Evolutionary conservation across 805 yeast species (phyloP).

Genomic region (Suhomyces pyralidae): DNA sequence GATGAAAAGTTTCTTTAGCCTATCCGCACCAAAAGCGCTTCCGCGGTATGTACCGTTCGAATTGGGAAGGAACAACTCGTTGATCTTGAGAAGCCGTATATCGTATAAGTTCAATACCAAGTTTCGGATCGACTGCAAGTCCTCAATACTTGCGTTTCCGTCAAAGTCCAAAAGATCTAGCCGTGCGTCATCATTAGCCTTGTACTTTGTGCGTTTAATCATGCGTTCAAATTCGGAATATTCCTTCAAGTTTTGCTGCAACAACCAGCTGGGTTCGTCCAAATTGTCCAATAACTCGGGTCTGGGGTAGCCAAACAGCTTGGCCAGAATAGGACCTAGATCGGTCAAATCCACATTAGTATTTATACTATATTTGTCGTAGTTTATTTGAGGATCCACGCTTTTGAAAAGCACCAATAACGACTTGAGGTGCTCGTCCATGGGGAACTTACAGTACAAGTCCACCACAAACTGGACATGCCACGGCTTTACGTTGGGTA

Average conservation of each 20-base stretch:
- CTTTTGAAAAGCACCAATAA: constrained; percentile 21
- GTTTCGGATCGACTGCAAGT: neutral
- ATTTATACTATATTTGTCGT: constrained; percentile 15
- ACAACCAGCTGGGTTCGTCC: neutral
- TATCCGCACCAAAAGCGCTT: neutral
- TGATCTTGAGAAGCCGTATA: neutral
- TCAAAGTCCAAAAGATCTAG: neutral
- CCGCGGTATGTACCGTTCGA: neutral
- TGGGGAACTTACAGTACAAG: constrained; percentile 28
- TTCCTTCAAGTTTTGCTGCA: constrained; percentile 11
- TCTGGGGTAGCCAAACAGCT: constrained; percentile 26
- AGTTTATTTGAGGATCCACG: constrained; percentile 18
- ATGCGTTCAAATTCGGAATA: constrained; percentile 14
- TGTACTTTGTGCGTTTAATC: constrained; percentile 10
- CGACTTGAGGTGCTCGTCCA: constrained; percentile 24
- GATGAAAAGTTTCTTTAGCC: neutral
- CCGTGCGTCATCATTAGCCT: neutral
- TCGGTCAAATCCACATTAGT: constrained; percentile 16
- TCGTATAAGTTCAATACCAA: constrained; percentile 2
- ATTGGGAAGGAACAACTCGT: constrained; percentile 1
- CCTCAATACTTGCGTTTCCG: constrained; percentile 6
- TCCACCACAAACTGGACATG: constrained; percentile 28
- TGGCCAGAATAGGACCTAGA: constrained; percentile 19
- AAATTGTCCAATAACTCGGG: neutral
- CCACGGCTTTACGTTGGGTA: constrained; percentile 19